Evolutionary conservation across 1,284 basidiomycete genomes (phyloP), one percentile per base, ranked within the genome.

Genomic region (Volvariella volvacea): DNA sequence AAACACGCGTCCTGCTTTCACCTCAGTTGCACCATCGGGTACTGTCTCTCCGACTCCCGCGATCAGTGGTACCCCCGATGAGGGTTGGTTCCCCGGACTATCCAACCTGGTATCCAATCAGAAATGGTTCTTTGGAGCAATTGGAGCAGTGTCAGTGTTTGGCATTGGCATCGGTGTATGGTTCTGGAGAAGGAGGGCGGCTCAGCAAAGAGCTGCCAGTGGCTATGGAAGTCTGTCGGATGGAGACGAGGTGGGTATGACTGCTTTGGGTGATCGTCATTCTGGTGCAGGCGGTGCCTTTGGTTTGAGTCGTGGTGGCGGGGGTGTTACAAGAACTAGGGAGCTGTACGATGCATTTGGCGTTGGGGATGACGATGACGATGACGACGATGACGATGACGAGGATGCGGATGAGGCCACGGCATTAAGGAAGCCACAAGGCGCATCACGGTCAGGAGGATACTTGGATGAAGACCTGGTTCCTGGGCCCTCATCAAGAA

Each of bases 291-390:
- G 55, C 50, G 52, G 62, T 15, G 54, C 49, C 2, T 48, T 47
- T 12, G 57, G 61, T 21, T 52, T 60, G 15, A 60, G 58, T 22
- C 63, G 67, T 6, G 66, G 67, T 42, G 56, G 70, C 20, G 73
- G 76, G 15, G 25, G 25, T 7, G 34, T 36, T 36, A 36, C 34
- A 16, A 82, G 86, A 33, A 83, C 86, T 33, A 89, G 86, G 66
- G 92, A 94, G 61, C 59, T 94, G 45, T 94, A 94, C 56, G 92
- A 94, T 63, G 91, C 92, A 12, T 94, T 94, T 64, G 91, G 90
- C 16, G 89, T 92, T 60, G 74, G 82, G 22, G 84, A 80, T 20
- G 85, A 88, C 51, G 75, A 79, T 20, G 83, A 88, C 33, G 80
- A 87, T 39, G 83, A 88, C 36, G 80, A 87, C 38, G 80, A 87